phyloP scores from a whole-genome alignment of 106 monocot species.

The Vanilla planifolia region DNA sequence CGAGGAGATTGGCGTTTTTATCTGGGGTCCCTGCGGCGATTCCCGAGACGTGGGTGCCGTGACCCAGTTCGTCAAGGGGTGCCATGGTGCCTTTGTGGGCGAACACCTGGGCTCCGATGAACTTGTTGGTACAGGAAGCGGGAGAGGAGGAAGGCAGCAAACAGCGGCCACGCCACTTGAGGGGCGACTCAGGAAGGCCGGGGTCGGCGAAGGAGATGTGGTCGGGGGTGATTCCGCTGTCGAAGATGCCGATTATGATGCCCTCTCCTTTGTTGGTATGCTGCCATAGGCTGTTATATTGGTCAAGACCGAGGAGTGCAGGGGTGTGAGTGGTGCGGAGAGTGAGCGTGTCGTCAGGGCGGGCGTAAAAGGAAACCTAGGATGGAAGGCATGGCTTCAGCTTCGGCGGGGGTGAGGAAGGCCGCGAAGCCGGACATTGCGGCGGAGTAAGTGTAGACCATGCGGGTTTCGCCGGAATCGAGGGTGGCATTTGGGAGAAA shows the following conservation, averaged over 20 bases:
- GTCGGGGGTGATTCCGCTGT: slow-evolving; percentile 20
- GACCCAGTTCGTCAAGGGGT: not conserved
- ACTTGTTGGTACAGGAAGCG: slow-evolving; percentile 8
- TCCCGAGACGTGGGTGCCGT: not conserved
- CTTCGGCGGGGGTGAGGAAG: slow-evolving; percentile 26
- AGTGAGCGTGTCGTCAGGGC: slow-evolving; percentile 6
- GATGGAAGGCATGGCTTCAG: slow-evolving; percentile 7
- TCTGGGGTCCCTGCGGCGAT: not conserved
- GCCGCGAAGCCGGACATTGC: slow-evolving; percentile 25
- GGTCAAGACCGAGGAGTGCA: slow-evolving; percentile 38
- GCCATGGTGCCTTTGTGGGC: not conserved
- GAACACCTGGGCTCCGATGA: slow-evolving; percentile 28
- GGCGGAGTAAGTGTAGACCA: slow-evolving; percentile 3
- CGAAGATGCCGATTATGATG: slow-evolving; percentile 31
- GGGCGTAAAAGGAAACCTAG: slow-evolving; percentile 30
- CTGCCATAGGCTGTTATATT: not conserved
- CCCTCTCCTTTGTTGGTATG: slow-evolving; percentile 23
- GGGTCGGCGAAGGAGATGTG: slow-evolving; percentile 28
- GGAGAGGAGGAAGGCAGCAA: too few species aligned
- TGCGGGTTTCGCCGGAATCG: too few species aligned
- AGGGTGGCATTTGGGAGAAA: too few species aligned
- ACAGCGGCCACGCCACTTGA: slow-evolving; percentile 31
- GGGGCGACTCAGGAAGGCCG: slow-evolving; percentile 20
- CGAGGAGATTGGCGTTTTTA: not conserved
- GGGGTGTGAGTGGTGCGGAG: slow-evolving; percentile 50